Evolutionary conservation across 441 rosid genomes (phyloP), one percentile per base, ranked within the genome.

Genomic region (Croton laevigatus): DNA sequence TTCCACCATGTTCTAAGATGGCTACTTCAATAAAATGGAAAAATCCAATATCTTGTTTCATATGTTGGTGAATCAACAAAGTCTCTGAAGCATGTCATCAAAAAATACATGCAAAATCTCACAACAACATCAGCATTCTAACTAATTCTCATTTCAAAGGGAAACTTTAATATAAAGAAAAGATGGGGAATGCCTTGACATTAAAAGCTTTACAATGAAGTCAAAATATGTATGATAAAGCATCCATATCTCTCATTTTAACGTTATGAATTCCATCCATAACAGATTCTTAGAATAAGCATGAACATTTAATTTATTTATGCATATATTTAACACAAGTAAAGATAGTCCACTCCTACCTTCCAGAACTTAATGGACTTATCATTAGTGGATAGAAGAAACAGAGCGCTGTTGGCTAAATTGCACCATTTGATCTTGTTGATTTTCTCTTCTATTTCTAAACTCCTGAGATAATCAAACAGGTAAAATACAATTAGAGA

Each of bases 361-460:
- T 94, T 94, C n/a, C n/a, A n/a, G n/a, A n/a, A n/a, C n/a, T n/a
- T n/a, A n/a, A n/a, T n/a, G n/a, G n/a, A n/a, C n/a, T n/a, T n/a
- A n/a, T n/a, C n/a, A n/a, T n/a, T n/a, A 16, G 98, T 90, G 9
- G 98, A 92, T 51, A 94, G 85, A 71, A 94, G 97, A 81, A 90
- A 94, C 72, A 89, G 84, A n/a, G 96, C 91, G 32, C 97, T 86
- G 68, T 87, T 92, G 8, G 93, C 93, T 32, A 89, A 79, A 78
- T 90, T 94, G 79, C 98, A 94, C 99, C 99, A 94, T 78, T 89
- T 91, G 70, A 95, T 92, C 76, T 95, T 91, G 90, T 92, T 92
- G 69, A 92, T 95, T 79, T 92, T 92, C 88, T 94, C 99, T 84
- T 92, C 99, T 72, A 94, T 92, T 85, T 92, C 99, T 97, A 95